A percentile compares a stretch with the other conserved stretches of the same genome.
Evolutionary conservation across 176 grass and related monocot genomes (phyloP).

Genomic region (Avena sativa): DNA sequence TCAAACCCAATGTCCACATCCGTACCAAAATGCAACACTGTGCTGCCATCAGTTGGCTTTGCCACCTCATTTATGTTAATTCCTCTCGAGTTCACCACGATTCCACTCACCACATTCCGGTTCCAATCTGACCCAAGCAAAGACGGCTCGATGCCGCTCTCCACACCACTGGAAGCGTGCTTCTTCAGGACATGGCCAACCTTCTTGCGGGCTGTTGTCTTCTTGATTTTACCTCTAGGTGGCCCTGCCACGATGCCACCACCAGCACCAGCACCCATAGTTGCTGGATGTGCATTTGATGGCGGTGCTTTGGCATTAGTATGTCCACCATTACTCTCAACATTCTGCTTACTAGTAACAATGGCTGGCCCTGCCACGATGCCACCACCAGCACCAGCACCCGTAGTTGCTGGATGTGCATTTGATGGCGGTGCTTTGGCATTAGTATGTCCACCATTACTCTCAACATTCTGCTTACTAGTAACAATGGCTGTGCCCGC

Average conservation of each 20-base stretch:
- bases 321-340: conserved; percentile 20
- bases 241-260: conserved; percentile 13
- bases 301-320: conserved; percentile 35
- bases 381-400: not conserved
- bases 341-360: conserved; percentile 31
- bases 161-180: conserved; percentile 14
- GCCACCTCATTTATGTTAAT: conserved; percentile 95
- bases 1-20: conserved; percentile 74
- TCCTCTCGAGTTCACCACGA: conserved; percentile 43
- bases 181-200: conserved; percentile 58
- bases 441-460: conserved; percentile 22
- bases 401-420: not conserved
- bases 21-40: conserved; percentile 44
- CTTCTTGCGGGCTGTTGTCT: conserved; percentile 88
- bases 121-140: conserved; percentile 30
- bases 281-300: conserved; percentile 7
- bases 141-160: conserved; percentile 35
- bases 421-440: conserved; percentile 39
- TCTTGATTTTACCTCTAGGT: conserved; percentile 64
- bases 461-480: conserved; percentile 23
- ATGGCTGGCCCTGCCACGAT: not conserved
- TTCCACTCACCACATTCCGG: conserved; percentile 34
- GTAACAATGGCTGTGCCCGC: conserved; percentile 20
- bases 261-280: not conserved
- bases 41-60: conserved; percentile 56